Conservation (phyloP, 75 land plant genomes). For the Chamaecyparis obtusa region DNA sequence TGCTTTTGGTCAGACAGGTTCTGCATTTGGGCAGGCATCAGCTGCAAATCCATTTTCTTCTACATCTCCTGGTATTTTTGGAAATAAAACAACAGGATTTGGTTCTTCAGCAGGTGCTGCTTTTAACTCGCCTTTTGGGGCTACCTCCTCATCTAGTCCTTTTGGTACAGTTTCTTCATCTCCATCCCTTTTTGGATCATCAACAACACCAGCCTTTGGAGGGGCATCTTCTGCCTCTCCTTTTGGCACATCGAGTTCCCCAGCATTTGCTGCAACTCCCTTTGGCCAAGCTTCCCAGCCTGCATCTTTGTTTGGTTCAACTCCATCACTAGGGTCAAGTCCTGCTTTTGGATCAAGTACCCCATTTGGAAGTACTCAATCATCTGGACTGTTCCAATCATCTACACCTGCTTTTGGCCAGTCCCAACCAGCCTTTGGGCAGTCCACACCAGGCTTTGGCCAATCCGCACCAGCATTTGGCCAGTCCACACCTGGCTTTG, state of each 20-base stretch:
- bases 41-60: constrained; percentile 58
- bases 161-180: constrained; percentile 60
- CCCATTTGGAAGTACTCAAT: constrained; percentile 56
- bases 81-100: constrained; percentile 38
- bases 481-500: constrained; percentile 18
- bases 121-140: constrained; percentile 38
- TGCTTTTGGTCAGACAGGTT: background rate
- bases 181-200: constrained; percentile 40
- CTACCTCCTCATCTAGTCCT: constrained; percentile 30
- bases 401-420: constrained; percentile 33
- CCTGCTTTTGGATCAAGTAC: constrained; percentile 58
- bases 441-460: too few relatives aligned
- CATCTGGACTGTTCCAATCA: constrained; percentile 47
- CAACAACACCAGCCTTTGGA: constrained; percentile 43
- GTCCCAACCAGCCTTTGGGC: too few relatives aligned
- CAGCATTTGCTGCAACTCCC: constrained; percentile 19
- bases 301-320: constrained; percentile 45
- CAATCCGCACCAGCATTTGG: too few relatives aligned
- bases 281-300: constrained; percentile 13
- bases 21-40: constrained; percentile 26
- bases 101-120: constrained; percentile 27
- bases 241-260: too few relatives aligned
- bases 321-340: constrained; percentile 38
- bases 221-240: too few relatives aligned
- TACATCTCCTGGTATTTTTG: constrained; percentile 45